Conservation (phyloP, 371 early-diverging fungal species). For the Mortierella sp. region DNA sequence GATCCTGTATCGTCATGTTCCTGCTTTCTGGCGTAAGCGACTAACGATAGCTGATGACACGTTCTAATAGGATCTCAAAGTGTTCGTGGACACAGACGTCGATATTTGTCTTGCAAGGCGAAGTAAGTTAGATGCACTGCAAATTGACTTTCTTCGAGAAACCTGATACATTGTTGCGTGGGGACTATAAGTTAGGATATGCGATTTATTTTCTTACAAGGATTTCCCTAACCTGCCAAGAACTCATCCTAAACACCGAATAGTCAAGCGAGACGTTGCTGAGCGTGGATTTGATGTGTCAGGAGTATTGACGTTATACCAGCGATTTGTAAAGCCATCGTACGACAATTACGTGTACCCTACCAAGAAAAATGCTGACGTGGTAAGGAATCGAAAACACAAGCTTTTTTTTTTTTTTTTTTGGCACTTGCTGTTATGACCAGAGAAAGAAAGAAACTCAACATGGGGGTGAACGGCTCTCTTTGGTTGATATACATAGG, state of each 20-base stretch:
- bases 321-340: conserved; percentile 91
- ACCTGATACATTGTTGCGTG: too few relatives aligned
- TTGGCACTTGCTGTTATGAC: too few relatives aligned
- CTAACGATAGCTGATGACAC: too few relatives aligned
- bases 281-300: conserved; percentile 88
- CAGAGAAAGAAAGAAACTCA: too few relatives aligned
- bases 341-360: conserved; percentile 91
- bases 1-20: too few relatives aligned
- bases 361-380: conserved; percentile 90
- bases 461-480: too few relatives aligned
- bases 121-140: conserved; percentile 59
- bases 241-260: background rate
- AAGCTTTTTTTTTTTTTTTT: conserved; percentile 1
- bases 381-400: conserved; percentile 55
- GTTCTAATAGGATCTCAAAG: conserved; percentile 55
- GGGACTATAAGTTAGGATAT: too few relatives aligned
- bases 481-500: conserved; percentile 49
- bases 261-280: conserved; percentile 89
- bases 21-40: too few relatives aligned
- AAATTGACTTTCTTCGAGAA: background rate
- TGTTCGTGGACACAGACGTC: conserved; percentile 95
- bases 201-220: too few relatives aligned
- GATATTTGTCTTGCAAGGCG: conserved; percentile 91
- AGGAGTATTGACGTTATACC: conserved; percentile 86
- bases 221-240: too few relatives aligned